phyloP scores from a whole-genome alignment of 257 asterid genomes.

The Craterostigma plantagineum region DNA sequence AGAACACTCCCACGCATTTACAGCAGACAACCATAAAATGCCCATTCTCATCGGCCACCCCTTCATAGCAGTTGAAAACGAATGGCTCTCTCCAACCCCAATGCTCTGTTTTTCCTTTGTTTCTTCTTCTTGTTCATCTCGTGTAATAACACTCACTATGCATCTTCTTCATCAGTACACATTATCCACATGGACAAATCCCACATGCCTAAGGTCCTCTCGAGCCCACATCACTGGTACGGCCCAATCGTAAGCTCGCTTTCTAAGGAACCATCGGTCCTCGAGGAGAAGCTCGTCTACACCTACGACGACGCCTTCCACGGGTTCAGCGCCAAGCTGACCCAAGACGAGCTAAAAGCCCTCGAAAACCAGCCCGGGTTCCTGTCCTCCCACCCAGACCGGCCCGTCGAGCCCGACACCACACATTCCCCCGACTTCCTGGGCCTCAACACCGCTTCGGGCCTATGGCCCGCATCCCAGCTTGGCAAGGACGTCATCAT shows the following conservation, averaged over 20 bases:
- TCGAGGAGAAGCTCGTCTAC: not conserved
- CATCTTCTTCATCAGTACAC: too few species aligned
- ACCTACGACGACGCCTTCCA: not conserved
- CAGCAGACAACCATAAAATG: too few species aligned
- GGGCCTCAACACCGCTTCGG: not conserved
- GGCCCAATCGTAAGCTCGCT: not conserved
- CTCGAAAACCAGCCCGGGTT: not conserved
- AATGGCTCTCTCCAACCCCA: not conserved
- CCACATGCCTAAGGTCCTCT: not conserved
- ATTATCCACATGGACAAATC: constrained; percentile 1
- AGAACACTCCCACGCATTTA: too few species aligned
- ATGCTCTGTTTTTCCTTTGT: not conserved
- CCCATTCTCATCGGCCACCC: too few species aligned
- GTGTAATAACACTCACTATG: too few species aligned
- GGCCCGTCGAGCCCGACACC: not conserved
- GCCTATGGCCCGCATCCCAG: constrained; percentile 23
- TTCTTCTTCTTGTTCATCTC: not conserved
- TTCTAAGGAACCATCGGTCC: not conserved
- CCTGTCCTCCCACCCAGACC: not conserved
- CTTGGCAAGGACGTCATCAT: constrained; percentile 27
- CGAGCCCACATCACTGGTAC: not conserved
- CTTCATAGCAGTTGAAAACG: not conserved
- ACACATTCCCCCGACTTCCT: not conserved
- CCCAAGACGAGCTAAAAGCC: not conserved
- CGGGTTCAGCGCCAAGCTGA: not conserved